These are phyloP conservation scores for Aquanectria penicillioides DNA, from an alignment of 2,329 filamentous ascomycete genomes.

Conservation along the genomic window DNA sequence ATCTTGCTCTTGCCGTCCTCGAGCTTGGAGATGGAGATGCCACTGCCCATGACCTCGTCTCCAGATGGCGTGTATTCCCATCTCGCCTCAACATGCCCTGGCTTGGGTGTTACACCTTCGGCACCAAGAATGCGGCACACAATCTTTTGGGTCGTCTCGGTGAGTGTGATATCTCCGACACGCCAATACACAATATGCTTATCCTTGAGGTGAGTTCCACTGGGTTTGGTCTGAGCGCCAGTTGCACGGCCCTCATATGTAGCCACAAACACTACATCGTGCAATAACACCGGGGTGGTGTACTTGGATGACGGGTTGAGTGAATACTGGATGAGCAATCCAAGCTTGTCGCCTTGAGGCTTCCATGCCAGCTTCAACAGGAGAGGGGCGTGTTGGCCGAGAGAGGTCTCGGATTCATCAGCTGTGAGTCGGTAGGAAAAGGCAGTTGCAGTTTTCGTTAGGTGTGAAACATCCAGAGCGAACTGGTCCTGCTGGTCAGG, in stretches of 20 bases:
- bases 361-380: constrained; percentile 83
- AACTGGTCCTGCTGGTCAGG: constrained; percentile 81
- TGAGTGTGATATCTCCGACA: constrained; percentile 77
- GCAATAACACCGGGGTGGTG: constrained; percentile 56
- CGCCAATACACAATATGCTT: constrained; percentile 84
- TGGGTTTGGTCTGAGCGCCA: constrained; percentile 79
- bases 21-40: constrained; percentile 71
- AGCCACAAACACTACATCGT: constrained; percentile 79
- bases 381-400: constrained; percentile 73
- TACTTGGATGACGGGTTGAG: constrained; percentile 76
- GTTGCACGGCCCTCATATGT: constrained; percentile 76
- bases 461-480: constrained; percentile 75
- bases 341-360: constrained; percentile 84
- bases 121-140: constrained; percentile 83
- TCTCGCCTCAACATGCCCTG: constrained; percentile 82
- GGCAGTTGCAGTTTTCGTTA: constrained; percentile 79
- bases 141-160: constrained; percentile 75
- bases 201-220: constrained; percentile 82
- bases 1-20: constrained; percentile 62
- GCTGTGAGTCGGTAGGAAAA: constrained; percentile 93
- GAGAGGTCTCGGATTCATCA: constrained; percentile 62
- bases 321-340: constrained; percentile 84
- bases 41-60: constrained; percentile 61
- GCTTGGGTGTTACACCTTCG: constrained; percentile 74
- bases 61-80: constrained; percentile 72